Evolutionary conservation across 768 basidiomycete species (phyloP), one percentile per base, ranked within the genome.

Genomic region (Crepidotus variabilis): DNA sequence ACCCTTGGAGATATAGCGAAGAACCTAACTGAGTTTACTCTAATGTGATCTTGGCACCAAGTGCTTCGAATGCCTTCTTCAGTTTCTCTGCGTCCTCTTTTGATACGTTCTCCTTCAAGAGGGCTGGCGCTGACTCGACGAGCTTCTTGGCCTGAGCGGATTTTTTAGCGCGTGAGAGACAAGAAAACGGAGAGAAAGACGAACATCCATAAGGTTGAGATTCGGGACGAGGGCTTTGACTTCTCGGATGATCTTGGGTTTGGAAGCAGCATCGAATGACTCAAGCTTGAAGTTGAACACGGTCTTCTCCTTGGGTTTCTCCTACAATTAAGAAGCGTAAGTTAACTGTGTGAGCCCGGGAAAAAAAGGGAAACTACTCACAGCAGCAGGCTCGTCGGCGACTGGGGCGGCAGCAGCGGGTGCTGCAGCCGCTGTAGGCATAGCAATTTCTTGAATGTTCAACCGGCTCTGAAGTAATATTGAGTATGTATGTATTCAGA

Each of bases 61-160:
- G 83, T 53, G 75, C 85, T 73, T 91, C 87, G 73, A 99, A 89
- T n/a, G 85, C 84, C 71, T 86, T 86, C 75, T 95, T 84, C 69
- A 99, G 77, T 76, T 98, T 98, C 72, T 98, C 97, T 2, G 96
- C 95, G 36, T 99, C 97, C 64, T 99, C 97, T 73, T 99, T 99
- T 21, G 92, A 79, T 57, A 97, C 67, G 70, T 92, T 92, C 75
- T 98, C 97, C 75, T 98, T 99, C 65, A 99, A 77, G 4, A 88
- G 75, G 74, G 98, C 88, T 21, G 97, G 97, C 62, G 92, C 72
- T 16, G 92, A 93, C 74, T 99, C 97, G 47, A 98, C 97, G 65
- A 98, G 96, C 75, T 97, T 99, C 84, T 99, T 99, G 22, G 97
- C 97, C 97, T 99, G 60, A 34, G 52, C 43, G 43, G 57, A 35